Evolutionary conservation across 2,329 filamentous ascomycete species (phyloP), one percentile per base, ranked within the genome.

Genomic region (Pestalotiopsis sp.): DNA sequence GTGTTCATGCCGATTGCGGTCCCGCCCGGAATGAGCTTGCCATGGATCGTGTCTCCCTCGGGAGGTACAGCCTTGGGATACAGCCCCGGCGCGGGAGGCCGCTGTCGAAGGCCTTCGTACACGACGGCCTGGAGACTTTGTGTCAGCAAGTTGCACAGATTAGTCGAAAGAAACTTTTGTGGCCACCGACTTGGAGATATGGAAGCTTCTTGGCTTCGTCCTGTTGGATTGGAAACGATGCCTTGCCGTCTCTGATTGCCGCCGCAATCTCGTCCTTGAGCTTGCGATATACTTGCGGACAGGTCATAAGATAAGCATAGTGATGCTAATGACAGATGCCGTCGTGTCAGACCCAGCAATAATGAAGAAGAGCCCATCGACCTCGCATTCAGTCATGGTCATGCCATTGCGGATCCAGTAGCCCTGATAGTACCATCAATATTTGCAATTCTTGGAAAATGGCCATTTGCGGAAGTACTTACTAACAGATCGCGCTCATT

Each of bases 221-320:
- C 55, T 74, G 71, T 20, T 64, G 70, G 64, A 74, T 71, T 2
- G 69, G 67, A 22, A 44, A 69, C 63, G 38, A 80, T 78, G 1
- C 72, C 71, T 6, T 74, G 76, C 60, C 82, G 75, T 40, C 56
- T 13, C 59, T 39, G 20, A 67, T 57, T 0, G 78, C 79, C 9
- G 69, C 71, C 55, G 80, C 76, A 61, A 84, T 80, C 70, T 86
- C 85, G 0, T 71, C 71, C 35, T 81, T 80, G 1, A 87, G 73
- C 22, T 79, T 80, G 5, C 70, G 67, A 63, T 82, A 80, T 0
- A 84, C 78, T 1, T 75, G 76, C 0, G 83, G 84, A 38, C 79
- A 80, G 14, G 80, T 83, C 40, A 81, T 79, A 67, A 86, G 72
- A 72, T 83, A 81, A 86, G 79, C 65, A 86, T 67, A 5, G 81